Evolutionary conservation across 129 eudicot species (phyloP).

Genomic region (Centaurea solstitialis): DNA sequence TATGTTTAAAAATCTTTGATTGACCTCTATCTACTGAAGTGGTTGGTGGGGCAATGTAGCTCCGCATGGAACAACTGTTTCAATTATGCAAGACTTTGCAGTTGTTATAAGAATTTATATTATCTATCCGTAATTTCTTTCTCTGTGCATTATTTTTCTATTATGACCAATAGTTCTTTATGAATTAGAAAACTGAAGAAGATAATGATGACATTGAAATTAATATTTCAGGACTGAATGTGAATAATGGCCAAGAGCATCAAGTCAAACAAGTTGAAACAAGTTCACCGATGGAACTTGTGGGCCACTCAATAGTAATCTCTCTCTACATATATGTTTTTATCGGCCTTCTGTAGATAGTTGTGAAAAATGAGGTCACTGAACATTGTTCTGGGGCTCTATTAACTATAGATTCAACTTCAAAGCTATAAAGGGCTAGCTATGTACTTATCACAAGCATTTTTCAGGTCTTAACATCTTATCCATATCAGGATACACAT

Average conservation of each 20-base stretch:
- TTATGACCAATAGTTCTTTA: not conserved
- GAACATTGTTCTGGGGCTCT: no score
- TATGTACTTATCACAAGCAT: not conserved
- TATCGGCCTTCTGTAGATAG: not conserved
- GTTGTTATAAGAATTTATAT: not conserved
- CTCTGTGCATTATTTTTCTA: not conserved
- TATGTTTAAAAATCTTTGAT: not conserved
- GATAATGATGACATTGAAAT: not conserved
- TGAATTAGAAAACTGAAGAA: not conserved
- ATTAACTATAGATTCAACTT: not conserved
- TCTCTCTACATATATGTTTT: not conserved
- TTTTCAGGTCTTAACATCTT: slow-evolving; percentile 61
- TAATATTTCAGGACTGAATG: slow-evolving; percentile 46
- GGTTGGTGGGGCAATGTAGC: not conserved
- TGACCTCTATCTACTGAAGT: not conserved
- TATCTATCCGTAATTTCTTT: not conserved
- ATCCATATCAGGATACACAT: slow-evolving; percentile 59
- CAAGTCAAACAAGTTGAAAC: slow-evolving; percentile 41
- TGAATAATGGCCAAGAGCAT: slow-evolving; percentile 39
- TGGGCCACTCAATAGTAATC: slow-evolving; percentile 64
- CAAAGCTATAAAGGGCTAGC: not conserved
- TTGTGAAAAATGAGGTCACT: slow-evolving; percentile 21
- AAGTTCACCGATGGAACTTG: slow-evolving; percentile 56
- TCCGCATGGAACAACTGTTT: not conserved
- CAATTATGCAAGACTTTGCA: not conserved